Percentiles rank a stretch among this genome's conserved stretches.
Evolutionary conservation across 352 stramenopile genomes (phyloP).

Genomic region (Phytophthora rubi): DNA sequence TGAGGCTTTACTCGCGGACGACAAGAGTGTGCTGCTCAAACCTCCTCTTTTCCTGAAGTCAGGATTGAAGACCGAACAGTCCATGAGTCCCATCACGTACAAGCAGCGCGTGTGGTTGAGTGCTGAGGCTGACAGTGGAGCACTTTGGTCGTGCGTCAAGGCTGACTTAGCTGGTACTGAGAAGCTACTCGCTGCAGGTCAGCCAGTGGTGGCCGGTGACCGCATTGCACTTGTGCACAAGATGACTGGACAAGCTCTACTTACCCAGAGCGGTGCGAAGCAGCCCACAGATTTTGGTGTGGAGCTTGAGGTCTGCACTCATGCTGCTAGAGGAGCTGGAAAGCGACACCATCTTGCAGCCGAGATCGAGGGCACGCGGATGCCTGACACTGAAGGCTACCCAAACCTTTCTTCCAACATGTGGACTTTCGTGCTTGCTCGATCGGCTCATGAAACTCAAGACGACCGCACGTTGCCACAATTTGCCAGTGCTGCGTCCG

Average conservation of each 20-base stretch:
- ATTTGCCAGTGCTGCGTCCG: constrained; percentile 44
- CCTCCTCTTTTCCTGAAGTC: constrained; percentile 86
- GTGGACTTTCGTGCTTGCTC: constrained; percentile 71
- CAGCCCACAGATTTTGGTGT: constrained; percentile 82
- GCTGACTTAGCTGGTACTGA: constrained; percentile 69
- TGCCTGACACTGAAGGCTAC: constrained; percentile 70
- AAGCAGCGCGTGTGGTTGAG: constrained; percentile 82
- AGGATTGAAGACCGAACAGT: constrained; percentile 78
- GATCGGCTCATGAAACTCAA: constrained; percentile 40
- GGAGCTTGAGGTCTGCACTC: constrained; percentile 75
- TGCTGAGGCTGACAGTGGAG: constrained; percentile 65
- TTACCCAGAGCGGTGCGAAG: constrained; percentile 56
- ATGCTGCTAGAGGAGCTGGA: constrained; percentile 51
- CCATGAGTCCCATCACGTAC: constrained; percentile 89
- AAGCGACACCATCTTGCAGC: constrained; percentile 77
- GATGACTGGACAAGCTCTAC: constrained; percentile 82
- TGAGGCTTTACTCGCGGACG: constrained; percentile 77
- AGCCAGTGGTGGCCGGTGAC: constrained; percentile 54
- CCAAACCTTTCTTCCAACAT: constrained; percentile 55
- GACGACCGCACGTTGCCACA: constrained; percentile 57
- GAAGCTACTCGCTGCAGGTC: constrained; percentile 69
- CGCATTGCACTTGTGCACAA: constrained; percentile 77
- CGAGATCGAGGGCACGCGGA: constrained; percentile 64
- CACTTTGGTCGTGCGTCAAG: constrained; percentile 73
- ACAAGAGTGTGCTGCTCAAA: constrained; percentile 74